Evolutionary conservation across 164 flowering plant species (phyloP).

Genomic region (Nymphaea colorata): DNA sequence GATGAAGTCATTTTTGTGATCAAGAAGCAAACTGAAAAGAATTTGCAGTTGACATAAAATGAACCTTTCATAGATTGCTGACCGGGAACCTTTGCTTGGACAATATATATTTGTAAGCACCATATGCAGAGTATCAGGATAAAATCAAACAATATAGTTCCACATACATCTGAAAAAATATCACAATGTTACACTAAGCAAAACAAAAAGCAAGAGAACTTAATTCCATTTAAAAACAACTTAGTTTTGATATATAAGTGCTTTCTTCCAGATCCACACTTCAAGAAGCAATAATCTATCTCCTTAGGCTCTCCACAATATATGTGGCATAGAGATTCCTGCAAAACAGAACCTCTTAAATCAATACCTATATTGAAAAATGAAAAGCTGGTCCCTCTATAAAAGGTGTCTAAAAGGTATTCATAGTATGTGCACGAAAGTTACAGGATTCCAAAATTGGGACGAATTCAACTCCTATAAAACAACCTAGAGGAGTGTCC

Average conservation of each 20-base stretch:
- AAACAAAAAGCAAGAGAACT: not conserved
- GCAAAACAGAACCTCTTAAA: slow-evolving; percentile 5
- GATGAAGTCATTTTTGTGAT: not conserved
- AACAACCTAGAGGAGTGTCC: not conserved
- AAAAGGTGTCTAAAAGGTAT: too few species aligned
- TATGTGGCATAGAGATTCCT: slow-evolving; percentile 48
- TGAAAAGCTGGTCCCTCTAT: not conserved
- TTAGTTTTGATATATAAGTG: not conserved
- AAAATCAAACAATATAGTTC: not conserved
- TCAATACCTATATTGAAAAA: not conserved
- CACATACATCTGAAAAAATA: too few species aligned
- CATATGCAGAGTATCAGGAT: not conserved
- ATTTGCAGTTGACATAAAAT: not conserved
- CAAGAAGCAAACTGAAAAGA: not conserved
- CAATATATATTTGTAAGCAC: not conserved
- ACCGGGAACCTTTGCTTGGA: too few species aligned
- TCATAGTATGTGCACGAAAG: not conserved
- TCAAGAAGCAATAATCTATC: slow-evolving; percentile 8
- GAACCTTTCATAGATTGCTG: too few species aligned
- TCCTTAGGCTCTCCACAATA: slow-evolving; percentile 27
- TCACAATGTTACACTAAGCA: too few species aligned
- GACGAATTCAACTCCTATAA: not conserved
- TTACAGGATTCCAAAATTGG: not conserved
- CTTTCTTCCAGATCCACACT: not conserved
- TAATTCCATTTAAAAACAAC: not conserved